A percentile compares a stretch with the other conserved stretches of the same genome.
Conservation (phyloP, 2,329 filamentous ascomycete genomes). For the Colletotrichum abscissum region DNA sequence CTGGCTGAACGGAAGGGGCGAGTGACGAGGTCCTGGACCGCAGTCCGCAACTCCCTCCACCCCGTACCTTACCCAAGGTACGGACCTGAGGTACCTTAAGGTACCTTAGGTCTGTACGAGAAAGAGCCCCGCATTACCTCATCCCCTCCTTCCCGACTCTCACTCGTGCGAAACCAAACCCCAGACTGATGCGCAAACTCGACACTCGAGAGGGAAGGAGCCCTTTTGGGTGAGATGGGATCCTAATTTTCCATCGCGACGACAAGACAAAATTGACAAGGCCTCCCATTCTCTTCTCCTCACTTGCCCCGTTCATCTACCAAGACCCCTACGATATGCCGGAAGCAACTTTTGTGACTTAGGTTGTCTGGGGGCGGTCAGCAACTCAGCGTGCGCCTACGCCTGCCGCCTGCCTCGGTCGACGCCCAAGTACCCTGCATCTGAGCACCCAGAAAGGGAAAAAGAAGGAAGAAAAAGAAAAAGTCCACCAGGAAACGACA, state of each 20-base stretch:
- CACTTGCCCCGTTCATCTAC: neutral
- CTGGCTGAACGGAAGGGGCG: no score
- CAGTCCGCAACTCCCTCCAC: neutral
- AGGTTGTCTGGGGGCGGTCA: neutral
- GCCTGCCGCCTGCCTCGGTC: neutral
- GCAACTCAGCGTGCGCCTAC: neutral
- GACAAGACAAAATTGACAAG: neutral
- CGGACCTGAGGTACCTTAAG: no score
- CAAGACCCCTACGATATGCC: no score
- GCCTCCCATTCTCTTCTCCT: neutral
- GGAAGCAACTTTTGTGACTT: neutral
- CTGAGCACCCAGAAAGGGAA: neutral
- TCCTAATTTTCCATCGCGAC: slow-evolving; percentile 3
- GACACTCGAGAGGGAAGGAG: slow-evolving; percentile 33
- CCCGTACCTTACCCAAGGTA: no score
- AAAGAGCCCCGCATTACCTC: slow-evolving; percentile 28
- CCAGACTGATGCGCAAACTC: slow-evolving; percentile 24
- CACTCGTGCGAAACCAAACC: slow-evolving; percentile 20
- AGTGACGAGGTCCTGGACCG: neutral
- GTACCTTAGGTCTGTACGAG: no score
- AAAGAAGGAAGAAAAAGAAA: neutral
- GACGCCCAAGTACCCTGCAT: neutral
- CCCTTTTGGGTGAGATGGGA: slow-evolving; percentile 3
- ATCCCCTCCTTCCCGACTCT: slow-evolving; percentile 28
- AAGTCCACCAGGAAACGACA: neutral